phyloP scores from a whole-genome alignment of 306 rosid species.

The Ammopiptanthus mongolicus region DNA sequence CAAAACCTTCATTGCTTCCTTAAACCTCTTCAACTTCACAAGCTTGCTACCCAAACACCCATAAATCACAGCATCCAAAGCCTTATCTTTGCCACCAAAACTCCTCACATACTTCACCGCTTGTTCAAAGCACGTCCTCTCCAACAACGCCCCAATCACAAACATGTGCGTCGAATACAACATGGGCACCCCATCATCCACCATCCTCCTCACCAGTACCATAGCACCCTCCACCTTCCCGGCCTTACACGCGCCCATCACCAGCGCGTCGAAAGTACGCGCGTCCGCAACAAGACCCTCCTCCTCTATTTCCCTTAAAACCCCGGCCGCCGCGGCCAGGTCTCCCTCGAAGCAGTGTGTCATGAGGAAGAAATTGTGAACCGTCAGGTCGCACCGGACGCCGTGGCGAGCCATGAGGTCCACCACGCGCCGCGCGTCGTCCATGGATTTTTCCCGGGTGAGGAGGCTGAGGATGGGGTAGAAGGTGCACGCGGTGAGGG shows the following conservation, averaged over 20 bases:
- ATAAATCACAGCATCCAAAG: constrained; percentile 32
- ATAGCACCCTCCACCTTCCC: constrained; percentile 56
- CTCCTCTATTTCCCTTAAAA: constrained; percentile 33
- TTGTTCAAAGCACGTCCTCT: constrained; percentile 15
- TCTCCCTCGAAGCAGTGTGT: constrained; percentile 34
- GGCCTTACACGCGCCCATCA: constrained; percentile 46
- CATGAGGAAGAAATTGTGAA: constrained; percentile 34
- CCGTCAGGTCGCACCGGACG: constrained; percentile 27
- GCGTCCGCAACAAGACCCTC: constrained; percentile 29
- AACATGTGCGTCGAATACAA: constrained; percentile 38
- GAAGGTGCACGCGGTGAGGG: constrained; percentile 30
- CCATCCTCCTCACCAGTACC: constrained; percentile 57
- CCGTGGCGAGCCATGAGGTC: constrained; percentile 30
- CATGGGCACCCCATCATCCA: constrained; percentile 45
- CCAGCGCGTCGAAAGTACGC: constrained; percentile 61
- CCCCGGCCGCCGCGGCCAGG: constrained; percentile 16
- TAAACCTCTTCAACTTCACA: constrained; percentile 20
- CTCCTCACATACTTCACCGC: constrained; percentile 40
- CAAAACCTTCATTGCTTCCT: constrained; percentile 40
- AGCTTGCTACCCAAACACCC: constrained; percentile 45
- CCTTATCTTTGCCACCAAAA: constrained; percentile 38
- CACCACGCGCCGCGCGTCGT: constrained; percentile 37
- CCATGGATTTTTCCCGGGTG: constrained; percentile 21
- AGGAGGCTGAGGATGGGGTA: constrained; percentile 35
- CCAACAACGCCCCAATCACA: constrained; percentile 32